A percentile compares a stretch with the other conserved stretches of the same genome.
These are phyloP conservation scores for Trichomonas tenax DNA, from an alignment of 208 protist genomes.

Conservation along the genomic window DNA sequence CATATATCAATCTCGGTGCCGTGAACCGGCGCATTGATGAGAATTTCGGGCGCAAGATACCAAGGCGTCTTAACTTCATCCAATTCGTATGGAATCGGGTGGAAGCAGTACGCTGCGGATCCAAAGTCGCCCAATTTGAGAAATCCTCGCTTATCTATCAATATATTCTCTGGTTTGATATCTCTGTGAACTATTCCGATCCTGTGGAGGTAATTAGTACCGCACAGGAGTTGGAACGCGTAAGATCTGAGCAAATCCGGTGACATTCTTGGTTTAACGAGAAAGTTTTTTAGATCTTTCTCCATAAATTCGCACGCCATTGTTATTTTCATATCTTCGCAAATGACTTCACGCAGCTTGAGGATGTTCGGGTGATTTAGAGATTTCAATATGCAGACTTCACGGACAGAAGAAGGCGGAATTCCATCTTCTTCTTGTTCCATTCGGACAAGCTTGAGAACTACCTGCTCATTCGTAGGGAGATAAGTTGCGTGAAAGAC, in stretches of 20 bases:
- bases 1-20: slow-evolving; percentile 40
- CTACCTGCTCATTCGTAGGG: neutral
- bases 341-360: neutral
- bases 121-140: slow-evolving; percentile 18
- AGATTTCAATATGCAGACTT: neutral
- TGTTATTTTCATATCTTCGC: neutral
- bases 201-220: neutral
- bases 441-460: neutral
- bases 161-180: slow-evolving; percentile 1
- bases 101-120: neutral
- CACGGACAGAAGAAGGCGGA: neutral
- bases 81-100: neutral
- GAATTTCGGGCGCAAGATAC: slow-evolving; percentile 42
- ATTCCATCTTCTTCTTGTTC: slow-evolving; percentile 22
- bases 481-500: neutral
- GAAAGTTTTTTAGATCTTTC: neutral
- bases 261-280: neutral
- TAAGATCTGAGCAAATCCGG: slow-evolving; percentile 8
- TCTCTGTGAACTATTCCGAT: neutral
- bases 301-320: neutral
- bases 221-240: neutral
- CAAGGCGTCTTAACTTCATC: slow-evolving; percentile 30
- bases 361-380: neutral
- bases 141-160: neutral
- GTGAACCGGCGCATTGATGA: slow-evolving; percentile 31